Percentiles rank a stretch among this genome's conserved stretches.
phyloP scores from a whole-genome alignment of 2,329 filamentous ascomycete genomes.

The Fusarium torulosum region DNA sequence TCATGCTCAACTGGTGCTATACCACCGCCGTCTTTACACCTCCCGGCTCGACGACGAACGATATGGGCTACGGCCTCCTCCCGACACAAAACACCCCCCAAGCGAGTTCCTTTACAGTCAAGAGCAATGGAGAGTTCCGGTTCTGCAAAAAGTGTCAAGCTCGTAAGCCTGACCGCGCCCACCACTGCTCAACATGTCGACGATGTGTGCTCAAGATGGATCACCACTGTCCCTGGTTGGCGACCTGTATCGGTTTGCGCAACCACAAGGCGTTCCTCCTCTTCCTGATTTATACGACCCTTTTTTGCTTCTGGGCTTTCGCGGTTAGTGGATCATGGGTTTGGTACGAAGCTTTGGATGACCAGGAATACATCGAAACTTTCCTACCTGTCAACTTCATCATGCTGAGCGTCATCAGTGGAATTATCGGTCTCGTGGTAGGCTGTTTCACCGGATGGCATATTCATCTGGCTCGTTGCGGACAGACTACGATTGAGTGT shows the following conservation, averaged over 20 bases:
- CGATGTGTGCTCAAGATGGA: slow-evolving; percentile 99
- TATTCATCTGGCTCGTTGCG: slow-evolving; percentile 80
- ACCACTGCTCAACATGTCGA: slow-evolving; percentile 96
- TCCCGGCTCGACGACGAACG: slow-evolving; percentile 78
- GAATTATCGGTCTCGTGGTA: slow-evolving; percentile 91
- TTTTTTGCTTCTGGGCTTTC: slow-evolving; percentile 88
- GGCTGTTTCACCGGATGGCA: slow-evolving; percentile 94
- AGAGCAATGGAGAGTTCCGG: slow-evolving; percentile 85
- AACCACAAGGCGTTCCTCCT: slow-evolving; percentile 97
- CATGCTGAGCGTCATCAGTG: slow-evolving; percentile 85
- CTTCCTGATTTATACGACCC: slow-evolving; percentile 88
- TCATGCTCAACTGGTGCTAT: slow-evolving; percentile 88
- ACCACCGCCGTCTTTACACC: slow-evolving; percentile 93
- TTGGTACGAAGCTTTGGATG: slow-evolving; percentile 82
- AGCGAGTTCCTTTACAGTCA: slow-evolving; percentile 88
- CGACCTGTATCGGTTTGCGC: slow-evolving; percentile 90
- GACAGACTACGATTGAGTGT: slow-evolving; percentile 95
- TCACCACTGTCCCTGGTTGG: slow-evolving; percentile 98
- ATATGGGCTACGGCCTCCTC: slow-evolving; percentile 81
- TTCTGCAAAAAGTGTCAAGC: slow-evolving; percentile 99
- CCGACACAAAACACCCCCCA: slow-evolving; percentile 74
- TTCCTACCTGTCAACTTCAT: slow-evolving; percentile 92
- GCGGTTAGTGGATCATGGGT: slow-evolving; percentile 84
- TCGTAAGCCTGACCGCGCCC: slow-evolving; percentile 92
- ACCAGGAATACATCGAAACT: slow-evolving; percentile 78